A percentile compares a stretch with the other conserved stretches of the same genome.
These are phyloP conservation scores for Dryadomyces quercivorus DNA, from an alignment of 2,329 filamentous ascomycete species.

Conservation along the genomic window DNA sequence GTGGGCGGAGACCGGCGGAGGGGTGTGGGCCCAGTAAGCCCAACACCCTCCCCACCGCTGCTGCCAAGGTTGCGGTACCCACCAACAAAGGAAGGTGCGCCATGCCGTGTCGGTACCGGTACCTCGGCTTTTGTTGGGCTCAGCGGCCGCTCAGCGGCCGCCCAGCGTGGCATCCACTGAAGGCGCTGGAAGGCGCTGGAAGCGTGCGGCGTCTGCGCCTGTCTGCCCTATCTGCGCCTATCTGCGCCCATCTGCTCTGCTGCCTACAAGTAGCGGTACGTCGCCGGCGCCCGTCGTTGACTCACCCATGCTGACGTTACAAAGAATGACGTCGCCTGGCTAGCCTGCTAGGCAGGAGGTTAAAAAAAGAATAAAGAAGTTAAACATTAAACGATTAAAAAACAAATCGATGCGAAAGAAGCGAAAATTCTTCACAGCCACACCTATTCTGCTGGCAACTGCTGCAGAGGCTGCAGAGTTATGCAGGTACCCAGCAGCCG, in stretches of 20 bases:
- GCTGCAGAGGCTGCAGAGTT: neutral
- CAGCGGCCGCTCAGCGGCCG: no score
- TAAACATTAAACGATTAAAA: neutral
- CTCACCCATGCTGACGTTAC: neutral
- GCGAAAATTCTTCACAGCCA: neutral
- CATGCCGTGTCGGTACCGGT: neutral
- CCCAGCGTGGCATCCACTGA: no score
- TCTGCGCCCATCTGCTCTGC: no score
- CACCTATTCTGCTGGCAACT: neutral
- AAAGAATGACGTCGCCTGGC: conserved; percentile 1
- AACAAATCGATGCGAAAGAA: neutral
- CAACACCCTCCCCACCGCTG: neutral
- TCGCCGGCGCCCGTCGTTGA: neutral
- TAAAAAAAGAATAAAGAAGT: neutral
- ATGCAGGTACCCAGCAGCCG: neutral
- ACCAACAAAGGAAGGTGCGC: neutral
- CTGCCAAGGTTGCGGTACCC: neutral
- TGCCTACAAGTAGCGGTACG: neutral
- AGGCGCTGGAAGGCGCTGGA: neutral
- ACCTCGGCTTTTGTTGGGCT: neutral
- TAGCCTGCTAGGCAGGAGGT: neutral
- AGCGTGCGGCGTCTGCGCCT: no score
- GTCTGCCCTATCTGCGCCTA: no score
- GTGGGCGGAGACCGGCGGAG: neutral
- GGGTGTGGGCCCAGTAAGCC: neutral